Evolutionary conservation across 805 yeast genomes (phyloP).

Genomic region (Candida krabiensis): DNA sequence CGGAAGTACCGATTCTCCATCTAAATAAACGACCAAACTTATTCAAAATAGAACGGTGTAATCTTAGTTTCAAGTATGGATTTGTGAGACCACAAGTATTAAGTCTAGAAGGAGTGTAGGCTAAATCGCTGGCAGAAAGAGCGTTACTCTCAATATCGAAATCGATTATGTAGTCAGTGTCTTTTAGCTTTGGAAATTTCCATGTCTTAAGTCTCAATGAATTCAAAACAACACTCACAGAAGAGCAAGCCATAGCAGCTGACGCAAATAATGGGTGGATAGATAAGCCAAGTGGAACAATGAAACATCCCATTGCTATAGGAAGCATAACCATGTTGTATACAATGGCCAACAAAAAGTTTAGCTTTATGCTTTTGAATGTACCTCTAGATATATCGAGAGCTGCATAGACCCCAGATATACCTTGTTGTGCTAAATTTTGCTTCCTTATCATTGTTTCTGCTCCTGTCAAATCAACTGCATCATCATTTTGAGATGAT

Average conservation of each 20-base stretch:
- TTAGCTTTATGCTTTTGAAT: constrained; percentile 70
- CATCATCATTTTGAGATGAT: constrained; percentile 33
- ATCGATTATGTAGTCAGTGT: constrained; percentile 7
- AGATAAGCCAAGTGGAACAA: constrained; percentile 69
- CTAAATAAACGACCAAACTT: background rate
- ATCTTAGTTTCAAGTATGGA: background rate
- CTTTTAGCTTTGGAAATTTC: constrained; percentile 40
- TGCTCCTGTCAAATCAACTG: constrained; percentile 15
- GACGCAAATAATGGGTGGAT: constrained; percentile 90
- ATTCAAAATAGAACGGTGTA: background rate
- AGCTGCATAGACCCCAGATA: constrained; percentile 57
- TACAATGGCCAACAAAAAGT: constrained; percentile 83
- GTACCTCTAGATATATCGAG: constrained; percentile 70
- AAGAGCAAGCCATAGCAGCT: constrained; percentile 89
- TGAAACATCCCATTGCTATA: constrained; percentile 88
- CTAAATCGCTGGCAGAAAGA: too few relatives aligned
- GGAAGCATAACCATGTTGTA: constrained; percentile 88
- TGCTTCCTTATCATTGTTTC: constrained; percentile 16
- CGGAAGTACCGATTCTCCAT: background rate
- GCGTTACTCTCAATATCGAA: constrained; percentile 16
- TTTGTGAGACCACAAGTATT: too few relatives aligned
- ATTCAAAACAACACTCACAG: constrained; percentile 82
- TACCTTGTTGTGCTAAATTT: constrained; percentile 24
- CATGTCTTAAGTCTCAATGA: constrained; percentile 73
- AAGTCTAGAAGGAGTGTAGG: too few relatives aligned